Conservation (phyloP, 1,284 basidiomycete species). For the Ganoderma lingzhi region DNA sequence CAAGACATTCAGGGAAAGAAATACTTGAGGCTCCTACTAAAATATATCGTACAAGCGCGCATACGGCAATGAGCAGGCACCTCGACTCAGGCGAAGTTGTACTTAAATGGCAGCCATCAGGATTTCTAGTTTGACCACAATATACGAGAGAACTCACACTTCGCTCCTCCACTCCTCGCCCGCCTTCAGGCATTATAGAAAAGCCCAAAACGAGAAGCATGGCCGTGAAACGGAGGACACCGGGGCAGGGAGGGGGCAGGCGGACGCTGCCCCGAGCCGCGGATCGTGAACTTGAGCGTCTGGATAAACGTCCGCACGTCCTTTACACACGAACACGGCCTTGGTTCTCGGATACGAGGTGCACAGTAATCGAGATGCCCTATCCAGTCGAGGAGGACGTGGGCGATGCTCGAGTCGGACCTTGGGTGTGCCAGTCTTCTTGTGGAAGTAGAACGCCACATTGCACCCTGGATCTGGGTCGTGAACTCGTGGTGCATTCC, state of each 20-base stretch:
- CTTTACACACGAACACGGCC: slow-evolving; percentile 81
- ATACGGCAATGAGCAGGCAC: no score
- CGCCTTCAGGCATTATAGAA: no score
- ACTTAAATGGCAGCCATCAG: neutral
- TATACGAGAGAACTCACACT: slow-evolving; percentile 52
- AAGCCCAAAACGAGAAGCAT: no score
- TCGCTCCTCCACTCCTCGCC: slow-evolving; percentile 75
- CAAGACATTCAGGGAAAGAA: no score
- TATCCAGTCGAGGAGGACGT: slow-evolving; percentile 88
- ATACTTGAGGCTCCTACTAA: no score
- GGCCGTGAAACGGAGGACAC: no score
- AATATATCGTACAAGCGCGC: no score
- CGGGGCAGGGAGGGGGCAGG: no score
- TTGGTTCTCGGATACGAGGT: slow-evolving; percentile 70
- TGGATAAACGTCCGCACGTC: slow-evolving; percentile 83
- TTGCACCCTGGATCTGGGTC: slow-evolving; percentile 91
- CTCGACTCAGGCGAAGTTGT: slow-evolving; percentile 9
- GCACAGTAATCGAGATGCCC: slow-evolving; percentile 72
- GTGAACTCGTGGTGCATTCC: slow-evolving; percentile 75
- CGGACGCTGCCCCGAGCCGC: slow-evolving; percentile 86
- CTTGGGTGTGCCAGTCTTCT: slow-evolving; percentile 83
- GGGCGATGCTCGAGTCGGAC: slow-evolving; percentile 91
- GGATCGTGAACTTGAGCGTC: slow-evolving; percentile 89
- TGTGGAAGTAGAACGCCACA: slow-evolving; percentile 87
- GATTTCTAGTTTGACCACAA: neutral